Base-by-base conservation (phyloP, 1,284 basidiomycete genomes). In the Malassezia caprae region DNA sequence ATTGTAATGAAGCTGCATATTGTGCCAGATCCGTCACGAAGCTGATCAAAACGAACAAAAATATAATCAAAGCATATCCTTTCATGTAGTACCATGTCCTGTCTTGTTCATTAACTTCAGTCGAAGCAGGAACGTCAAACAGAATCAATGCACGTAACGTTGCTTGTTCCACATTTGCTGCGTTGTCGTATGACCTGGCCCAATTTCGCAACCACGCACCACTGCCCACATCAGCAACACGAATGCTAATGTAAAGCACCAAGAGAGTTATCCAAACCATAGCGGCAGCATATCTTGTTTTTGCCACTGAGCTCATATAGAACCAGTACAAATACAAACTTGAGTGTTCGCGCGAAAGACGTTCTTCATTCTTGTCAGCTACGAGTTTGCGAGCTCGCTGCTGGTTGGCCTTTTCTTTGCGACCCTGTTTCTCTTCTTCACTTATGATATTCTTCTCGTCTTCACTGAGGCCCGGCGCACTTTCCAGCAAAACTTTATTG, bases 151-250 rank as follows among this genome's bases (percentile, higher is more conserved):
- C 21, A 48, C 23, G 17, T 35, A 26, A 28, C 8, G 19, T 46
- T 28, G 28, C 11, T 28, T 11, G 15, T 32, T 19, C 11, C 10
- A 4, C 5, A 10, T 21, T n/a, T 17, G 43, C 28, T 11, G 12
- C 48, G 28, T 61, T 56, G 32, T 60, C 61, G 56, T 72, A 71
- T 30, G 68, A 63, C 13, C 52, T 52, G 11, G 71, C 72, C 72
- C 72, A 74, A 46, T 53, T 31, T 37, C 63, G 61, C 10, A 74
- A 59, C 72, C 71, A 73, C 1, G 70, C 62, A 8, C 63, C 64
- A 12, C 61, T 63, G n/a, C 54, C 45, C 23, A 74, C 64, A 39
- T 74, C 71, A 13, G 67, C 59, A 19, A 37, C 40, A 23, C 70
- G 59, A 24, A 64, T 63, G 2, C 51, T 44, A 10, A 64, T 47